Conservation (phyloP, 495 filamentous ascomycete species). For the Geoglossum glabrum region DNA sequence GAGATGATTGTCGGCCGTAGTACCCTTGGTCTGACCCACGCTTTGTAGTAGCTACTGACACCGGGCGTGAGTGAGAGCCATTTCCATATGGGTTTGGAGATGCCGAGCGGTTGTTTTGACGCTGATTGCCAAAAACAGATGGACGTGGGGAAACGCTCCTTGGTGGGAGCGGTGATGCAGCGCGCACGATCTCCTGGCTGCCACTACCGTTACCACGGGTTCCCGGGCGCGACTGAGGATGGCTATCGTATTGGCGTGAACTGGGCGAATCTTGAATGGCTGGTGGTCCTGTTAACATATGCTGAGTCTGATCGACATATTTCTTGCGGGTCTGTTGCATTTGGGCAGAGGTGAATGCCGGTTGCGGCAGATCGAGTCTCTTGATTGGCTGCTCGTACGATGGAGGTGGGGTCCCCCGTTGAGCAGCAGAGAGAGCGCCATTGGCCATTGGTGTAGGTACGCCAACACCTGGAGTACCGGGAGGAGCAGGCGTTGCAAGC, state of each 20-base stretch:
- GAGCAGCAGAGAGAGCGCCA: conserved; percentile 21
- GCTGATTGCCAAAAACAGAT: conserved; percentile 17
- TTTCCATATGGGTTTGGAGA: conserved; percentile 29
- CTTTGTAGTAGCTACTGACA: conserved; percentile 28
- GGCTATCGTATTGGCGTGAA: conserved; percentile 1
- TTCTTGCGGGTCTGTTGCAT: conserved; percentile 88
- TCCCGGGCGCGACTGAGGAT: conserved; percentile 19
- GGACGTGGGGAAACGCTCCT: conserved; percentile 33
- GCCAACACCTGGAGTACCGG: conserved; percentile 13
- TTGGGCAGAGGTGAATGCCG: conserved; percentile 72
- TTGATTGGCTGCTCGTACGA: conserved; percentile 58
- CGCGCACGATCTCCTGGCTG: conserved; percentile 28
- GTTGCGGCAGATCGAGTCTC: conserved; percentile 72
- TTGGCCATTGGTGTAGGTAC: conserved; percentile 30
- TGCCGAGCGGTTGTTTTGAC: conserved; percentile 24
- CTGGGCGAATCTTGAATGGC: conserved; percentile 7
- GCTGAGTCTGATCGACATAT: conserved; percentile 64
- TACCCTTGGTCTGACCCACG: conserved; percentile 36
- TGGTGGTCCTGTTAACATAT: conserved; percentile 44
- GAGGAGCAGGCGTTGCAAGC: conserved; percentile 56
- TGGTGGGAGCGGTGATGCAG: conserved; percentile 28
- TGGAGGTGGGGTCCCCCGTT: conserved; percentile 60
- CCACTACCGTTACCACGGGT: conserved; percentile 16
- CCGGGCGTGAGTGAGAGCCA: conserved; percentile 13
- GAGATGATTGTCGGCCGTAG: conserved; percentile 34